Percentiles rank a stretch among this genome's conserved stretches.
Evolutionary conservation across 495 filamentous ascomycete species (phyloP).

Genomic region (Penicillium taxi): DNA sequence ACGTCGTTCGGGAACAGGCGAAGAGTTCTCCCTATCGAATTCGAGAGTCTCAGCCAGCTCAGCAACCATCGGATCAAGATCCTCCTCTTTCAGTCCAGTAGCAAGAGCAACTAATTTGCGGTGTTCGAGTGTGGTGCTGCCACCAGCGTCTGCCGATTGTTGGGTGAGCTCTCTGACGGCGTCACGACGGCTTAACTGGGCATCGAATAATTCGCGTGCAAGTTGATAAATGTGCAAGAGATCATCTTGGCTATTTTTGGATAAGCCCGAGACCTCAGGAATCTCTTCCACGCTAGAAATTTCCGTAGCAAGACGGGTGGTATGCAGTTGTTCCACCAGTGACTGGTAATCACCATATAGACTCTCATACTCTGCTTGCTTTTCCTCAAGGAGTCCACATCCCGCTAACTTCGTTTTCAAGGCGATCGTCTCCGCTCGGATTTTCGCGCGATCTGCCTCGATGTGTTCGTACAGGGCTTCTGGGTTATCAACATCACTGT

Average conservation of each 20-base stretch:
- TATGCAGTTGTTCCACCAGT: slow-evolving; percentile 37
- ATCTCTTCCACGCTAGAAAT: slow-evolving; percentile 9
- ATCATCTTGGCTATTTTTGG: slow-evolving; percentile 19
- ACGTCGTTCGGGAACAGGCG: slow-evolving; percentile 21
- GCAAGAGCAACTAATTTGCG: slow-evolving; percentile 45
- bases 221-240: slow-evolving; percentile 26
- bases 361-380: slow-evolving; percentile 30
- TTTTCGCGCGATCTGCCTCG: slow-evolving; percentile 39
- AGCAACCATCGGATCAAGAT: slow-evolving; percentile 42
- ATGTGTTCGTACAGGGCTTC: slow-evolving; percentile 37
- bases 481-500: slow-evolving; percentile 36
- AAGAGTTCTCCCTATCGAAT: slow-evolving; percentile 37
- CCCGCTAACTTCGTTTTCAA: slow-evolving; percentile 28
- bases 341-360: slow-evolving; percentile 30
- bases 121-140: slow-evolving; percentile 47
- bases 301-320: slow-evolving; percentile 19
- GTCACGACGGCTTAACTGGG: slow-evolving; percentile 34
- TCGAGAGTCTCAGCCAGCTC: slow-evolving; percentile 41
- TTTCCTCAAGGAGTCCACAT: slow-evolving; percentile 22
- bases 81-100: slow-evolving; percentile 43
- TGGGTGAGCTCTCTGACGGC: slow-evolving; percentile 39
- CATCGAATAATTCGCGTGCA: slow-evolving; percentile 28
- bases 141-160: slow-evolving; percentile 41
- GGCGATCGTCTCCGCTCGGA: slow-evolving; percentile 25
- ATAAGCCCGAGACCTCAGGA: slow-evolving; percentile 9